These are phyloP conservation scores for Cadophora malorum DNA, from an alignment of 2,329 filamentous ascomycete genomes.

Conservation along the genomic window DNA sequence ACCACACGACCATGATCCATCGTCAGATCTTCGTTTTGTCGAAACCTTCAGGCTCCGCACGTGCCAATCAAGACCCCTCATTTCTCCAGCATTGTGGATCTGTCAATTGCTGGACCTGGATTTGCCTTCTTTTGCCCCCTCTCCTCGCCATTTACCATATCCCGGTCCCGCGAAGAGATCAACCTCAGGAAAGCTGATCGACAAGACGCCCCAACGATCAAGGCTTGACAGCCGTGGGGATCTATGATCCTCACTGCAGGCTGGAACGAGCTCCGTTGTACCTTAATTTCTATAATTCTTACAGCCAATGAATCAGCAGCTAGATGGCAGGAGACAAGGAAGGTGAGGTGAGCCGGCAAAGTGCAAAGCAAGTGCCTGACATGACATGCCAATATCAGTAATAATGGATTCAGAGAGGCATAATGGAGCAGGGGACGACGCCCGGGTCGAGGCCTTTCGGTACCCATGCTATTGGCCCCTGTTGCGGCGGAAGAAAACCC, in stretches of 20 bases:
- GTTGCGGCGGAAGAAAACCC: conserved; percentile 9
- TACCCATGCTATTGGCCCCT: background rate
- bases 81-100: background rate
- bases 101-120: background rate
- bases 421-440: conserved; percentile 3
- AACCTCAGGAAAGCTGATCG: conserved; percentile 13
- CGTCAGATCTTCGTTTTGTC: conserved; percentile 14
- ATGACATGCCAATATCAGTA: conserved; percentile 21
- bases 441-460: conserved; percentile 4
- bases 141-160: background rate
- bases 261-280: conserved; percentile 19
- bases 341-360: conserved; percentile 8
- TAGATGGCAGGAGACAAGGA: conserved; percentile 17
- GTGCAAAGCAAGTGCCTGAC: conserved; percentile 14
- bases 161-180: conserved; percentile 6
- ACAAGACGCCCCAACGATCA: conserved; percentile 10
- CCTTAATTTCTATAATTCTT: conserved; percentile 5
- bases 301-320: conserved; percentile 8
- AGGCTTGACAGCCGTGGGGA: conserved; percentile 16
- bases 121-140: background rate
- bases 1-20: conserved; percentile 19
- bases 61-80: conserved; percentile 15
- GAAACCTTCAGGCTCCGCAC: conserved; percentile 15
- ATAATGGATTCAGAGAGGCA: conserved; percentile 11
- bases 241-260: conserved; percentile 21